Conservation (phyloP, 495 filamentous ascomycete species). For the Trichoderma erinaceum region DNA sequence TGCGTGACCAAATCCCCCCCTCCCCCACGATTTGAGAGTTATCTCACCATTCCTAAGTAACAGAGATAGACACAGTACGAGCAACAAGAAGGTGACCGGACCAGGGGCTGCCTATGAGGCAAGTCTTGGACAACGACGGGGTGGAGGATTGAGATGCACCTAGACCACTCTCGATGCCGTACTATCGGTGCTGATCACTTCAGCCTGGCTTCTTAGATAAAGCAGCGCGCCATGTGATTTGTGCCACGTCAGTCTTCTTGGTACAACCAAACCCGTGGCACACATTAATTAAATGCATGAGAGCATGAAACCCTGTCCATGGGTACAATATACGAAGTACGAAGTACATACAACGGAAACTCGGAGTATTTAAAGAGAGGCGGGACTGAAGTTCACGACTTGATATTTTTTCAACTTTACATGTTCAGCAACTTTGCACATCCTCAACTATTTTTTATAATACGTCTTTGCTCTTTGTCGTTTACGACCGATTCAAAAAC, state of each 20-base stretch:
- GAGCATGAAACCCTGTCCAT: neutral
- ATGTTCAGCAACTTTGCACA: too few relatives aligned
- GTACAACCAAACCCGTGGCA: neutral
- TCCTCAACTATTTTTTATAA: too few relatives aligned
- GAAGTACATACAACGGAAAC: too few relatives aligned
- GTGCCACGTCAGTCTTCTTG: conserved; percentile 6
- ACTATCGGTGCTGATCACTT: conserved; percentile 4
- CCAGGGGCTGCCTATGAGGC: neutral
- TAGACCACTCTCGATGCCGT: neutral
- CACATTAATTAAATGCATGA: neutral
- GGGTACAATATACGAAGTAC: neutral
- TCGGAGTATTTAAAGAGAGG: neutral
- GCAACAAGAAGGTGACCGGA: neutral
- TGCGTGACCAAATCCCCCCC: neutral
- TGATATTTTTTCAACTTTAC: too few relatives aligned
- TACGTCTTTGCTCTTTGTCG: too few relatives aligned
- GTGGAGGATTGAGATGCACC: neutral
- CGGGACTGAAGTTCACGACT: too few relatives aligned
- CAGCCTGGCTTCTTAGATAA: neutral
- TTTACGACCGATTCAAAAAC: too few relatives aligned
- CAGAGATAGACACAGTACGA: conserved; percentile 5
- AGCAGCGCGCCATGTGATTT: neutral
- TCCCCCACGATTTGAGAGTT: neutral
- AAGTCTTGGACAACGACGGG: neutral
- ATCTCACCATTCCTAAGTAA: neutral